Base-by-base conservation (phyloP, 441 rosid species). In the Eruca vesicaria region DNA sequence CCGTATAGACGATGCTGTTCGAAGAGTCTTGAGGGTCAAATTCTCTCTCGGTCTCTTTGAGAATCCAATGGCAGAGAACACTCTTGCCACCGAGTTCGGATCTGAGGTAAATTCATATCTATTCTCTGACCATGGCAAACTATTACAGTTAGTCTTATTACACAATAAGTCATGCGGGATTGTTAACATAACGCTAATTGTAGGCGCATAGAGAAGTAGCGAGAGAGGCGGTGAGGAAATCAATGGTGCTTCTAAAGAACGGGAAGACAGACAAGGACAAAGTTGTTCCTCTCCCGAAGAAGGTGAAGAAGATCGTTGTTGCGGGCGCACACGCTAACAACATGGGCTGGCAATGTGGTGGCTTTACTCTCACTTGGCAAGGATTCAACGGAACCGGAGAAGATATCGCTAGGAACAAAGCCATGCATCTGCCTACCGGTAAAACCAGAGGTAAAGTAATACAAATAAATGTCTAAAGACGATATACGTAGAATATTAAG, bases 331-430 rank as follows among this genome's bases (percentile, higher is more conserved):
- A 75, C 43, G 82, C 82, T n/a, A 70, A 70, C 59, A n/a, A 79
- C 76, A 70, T 79, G 79, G 82, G 82, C 0, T 79, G 65, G 68
- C 82, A 79, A 70, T 79, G 82, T 11, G 82, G 82, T 64, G 82
- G 82, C 31, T 79, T 74, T 32, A 74, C 69, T 23, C 79, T 79
- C 59, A 59, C 82, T 5, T 79, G 79, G 79, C 82, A 79, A 71
- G 76, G 82, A 64, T 74, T 79, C 69, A 45, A 79, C 2, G 82
- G 82, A 45, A 74, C 79, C 60, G 77, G 81, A 10, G 80, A 77
- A 77, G 0, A 33, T 3, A 69, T 78, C 16, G 15, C 29, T n/a
- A 0, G 3, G 50, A 78, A 61, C 77, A 62, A 1, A 35, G 18
- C 9, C 0, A 2, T 21, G n/a, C 0, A 2, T 2, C 57, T 68